Base-by-base conservation (phyloP, 441 rosid genomes). In the Populus hybrid region DNA sequence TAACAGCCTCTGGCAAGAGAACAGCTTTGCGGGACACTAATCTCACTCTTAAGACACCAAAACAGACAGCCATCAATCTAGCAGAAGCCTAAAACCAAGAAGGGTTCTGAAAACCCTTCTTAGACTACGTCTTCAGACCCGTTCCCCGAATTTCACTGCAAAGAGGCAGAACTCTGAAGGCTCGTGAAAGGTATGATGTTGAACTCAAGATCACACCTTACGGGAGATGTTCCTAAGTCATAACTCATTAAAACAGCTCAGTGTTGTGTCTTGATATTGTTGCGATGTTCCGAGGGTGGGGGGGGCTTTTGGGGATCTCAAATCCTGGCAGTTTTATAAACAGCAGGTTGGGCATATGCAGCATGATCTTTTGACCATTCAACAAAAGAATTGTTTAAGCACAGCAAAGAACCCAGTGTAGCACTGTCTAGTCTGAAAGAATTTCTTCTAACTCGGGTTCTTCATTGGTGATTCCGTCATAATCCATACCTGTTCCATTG, bases 371-470 rank as follows among this genome's bases (percentile, higher is more conserved):
- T 66, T 76, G 12, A 73, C n/a, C 31, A n/a, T 18, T 12, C 21
- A 11, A 3, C 64, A 21, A 77, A 42, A n/a, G 75, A 40, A 61
- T 28, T 21, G 65, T 23, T 29, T 14, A 8, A 65, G 61, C 45
- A 18, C 26, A 29, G 71, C 71, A 36, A 26, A 64, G 59, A 64
- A 59, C 61, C 20, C 16, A 75, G 14, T 0, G 8, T 18, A 24
- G 50, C 40, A 38, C 75, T 40, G 23, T 80, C 84, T 78, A 94
- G 83, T 93, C 99, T 23, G 99, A 92, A 73, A 95, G 87, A 71
- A 90, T 83, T 81, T 92, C 97, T 68, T 93, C 98, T 61, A 90
- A 83, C 86, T 92, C 97, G 65, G 92, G 91, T 72, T 95, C 99
- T 33, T 91, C 94, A 0, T 87, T 74, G 74, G 73, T 77, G 40